phyloP scores from a whole-genome alignment of 192 early-diverging fungal genomes.

The Linnemannia elongata region DNA sequence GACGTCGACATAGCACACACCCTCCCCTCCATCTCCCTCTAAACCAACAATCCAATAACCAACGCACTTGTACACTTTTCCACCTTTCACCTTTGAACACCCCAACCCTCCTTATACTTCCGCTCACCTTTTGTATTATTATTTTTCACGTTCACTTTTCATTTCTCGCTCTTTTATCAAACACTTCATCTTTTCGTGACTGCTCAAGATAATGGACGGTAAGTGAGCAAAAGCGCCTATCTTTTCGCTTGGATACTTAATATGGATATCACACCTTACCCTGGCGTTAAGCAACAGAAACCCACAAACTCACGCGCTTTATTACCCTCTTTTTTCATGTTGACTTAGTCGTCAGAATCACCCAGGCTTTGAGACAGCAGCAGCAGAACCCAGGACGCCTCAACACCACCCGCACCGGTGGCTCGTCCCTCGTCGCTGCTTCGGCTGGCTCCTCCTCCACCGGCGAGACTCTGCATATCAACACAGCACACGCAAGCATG shows the following conservation, averaged over 20 bases:
- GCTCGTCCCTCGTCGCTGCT: background rate
- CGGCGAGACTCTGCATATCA: background rate
- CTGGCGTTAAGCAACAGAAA: background rate
- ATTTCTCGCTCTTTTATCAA: background rate
- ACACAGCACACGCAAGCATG: constrained; percentile 15
- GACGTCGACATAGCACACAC: constrained; percentile 46
- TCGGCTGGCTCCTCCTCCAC: background rate
- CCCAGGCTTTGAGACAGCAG: constrained; percentile 49
- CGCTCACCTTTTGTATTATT: background rate
- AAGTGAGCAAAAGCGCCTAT: background rate
- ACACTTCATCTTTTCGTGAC: background rate
- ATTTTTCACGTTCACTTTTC: background rate
- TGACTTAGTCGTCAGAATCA: constrained; percentile 46
- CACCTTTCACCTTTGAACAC: background rate
- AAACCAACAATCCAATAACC: background rate
- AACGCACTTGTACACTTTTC: background rate
- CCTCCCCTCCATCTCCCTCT: background rate
- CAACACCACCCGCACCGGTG: constrained; percentile 9
- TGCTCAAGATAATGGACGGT: constrained; percentile 12
- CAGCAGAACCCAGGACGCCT: constrained; percentile 32
- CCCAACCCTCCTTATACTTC: background rate
- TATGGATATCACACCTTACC: constrained; percentile 5
- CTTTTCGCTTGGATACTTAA: background rate
- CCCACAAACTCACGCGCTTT: background rate
- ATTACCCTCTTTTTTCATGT: background rate